These are phyloP conservation scores for Lophium mytilinum DNA, from an alignment of 495 filamentous ascomycete genomes.

Conservation along the genomic window DNA sequence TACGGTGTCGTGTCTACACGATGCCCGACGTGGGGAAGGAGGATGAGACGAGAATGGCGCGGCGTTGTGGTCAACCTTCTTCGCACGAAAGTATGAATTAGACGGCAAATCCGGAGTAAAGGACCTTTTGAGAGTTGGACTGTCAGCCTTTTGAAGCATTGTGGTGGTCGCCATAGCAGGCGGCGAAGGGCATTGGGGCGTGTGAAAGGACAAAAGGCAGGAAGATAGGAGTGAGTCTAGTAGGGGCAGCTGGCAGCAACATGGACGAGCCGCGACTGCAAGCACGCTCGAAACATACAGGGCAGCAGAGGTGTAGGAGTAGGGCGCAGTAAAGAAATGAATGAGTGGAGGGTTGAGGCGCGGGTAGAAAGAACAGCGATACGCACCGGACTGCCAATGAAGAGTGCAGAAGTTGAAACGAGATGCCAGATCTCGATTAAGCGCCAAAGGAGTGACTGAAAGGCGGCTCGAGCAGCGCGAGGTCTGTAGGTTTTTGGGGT, in stretches of 20 bases:
- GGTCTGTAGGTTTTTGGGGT: too few relatives aligned
- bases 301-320: conserved; percentile 5
- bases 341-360: conserved; percentile 13
- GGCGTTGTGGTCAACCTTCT: conserved; percentile 20
- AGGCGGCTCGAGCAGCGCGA: too few relatives aligned
- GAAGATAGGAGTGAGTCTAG: not conserved
- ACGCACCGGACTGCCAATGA: conserved; percentile 25
- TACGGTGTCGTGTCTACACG: not conserved
- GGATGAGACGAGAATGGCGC: not conserved
- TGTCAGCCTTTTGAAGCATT: conserved; percentile 24
- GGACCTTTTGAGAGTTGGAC: conserved; percentile 29
- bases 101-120: conserved; percentile 19
- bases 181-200: not conserved
- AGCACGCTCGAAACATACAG: not conserved
- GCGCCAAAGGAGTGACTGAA: conserved; percentile 23
- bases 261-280: not conserved
- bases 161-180: conserved; percentile 19
- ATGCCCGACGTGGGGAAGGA: not conserved
- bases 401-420: conserved; percentile 22
- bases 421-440: conserved; percentile 28
- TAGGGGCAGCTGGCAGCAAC: too few relatives aligned
- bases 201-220: not conserved
- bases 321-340: not conserved
- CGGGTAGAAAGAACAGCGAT: conserved; percentile 3
- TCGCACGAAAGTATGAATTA: conserved; percentile 24